These are phyloP conservation scores for Leccinum proximum DNA, from an alignment of 1,284 basidiomycete species.

Conservation along the genomic window DNA sequence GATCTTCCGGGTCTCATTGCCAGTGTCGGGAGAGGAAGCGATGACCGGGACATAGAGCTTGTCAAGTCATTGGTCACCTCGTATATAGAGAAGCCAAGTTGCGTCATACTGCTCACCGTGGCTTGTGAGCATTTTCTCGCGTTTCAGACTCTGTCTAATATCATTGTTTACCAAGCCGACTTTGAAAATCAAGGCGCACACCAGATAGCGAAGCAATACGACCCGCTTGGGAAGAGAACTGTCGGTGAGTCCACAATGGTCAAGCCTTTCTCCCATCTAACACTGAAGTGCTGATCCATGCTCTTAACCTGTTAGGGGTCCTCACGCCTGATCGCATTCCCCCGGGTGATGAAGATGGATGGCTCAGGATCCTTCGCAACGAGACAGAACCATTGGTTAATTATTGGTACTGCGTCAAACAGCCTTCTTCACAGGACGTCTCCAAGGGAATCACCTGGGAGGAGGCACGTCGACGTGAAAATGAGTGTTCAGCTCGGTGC, in stretches of 20 bases:
- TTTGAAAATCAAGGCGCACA: conserved; percentile 72
- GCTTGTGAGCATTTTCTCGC: conserved; percentile 49
- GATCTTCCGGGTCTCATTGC: conserved; percentile 59
- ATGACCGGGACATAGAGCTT: conserved; percentile 54
- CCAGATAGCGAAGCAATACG: conserved; percentile 51
- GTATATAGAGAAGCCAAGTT: conserved; percentile 62
- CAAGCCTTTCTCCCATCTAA: background rate
- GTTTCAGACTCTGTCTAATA: background rate
- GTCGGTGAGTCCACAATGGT: conserved; percentile 47
- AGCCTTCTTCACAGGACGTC: conserved; percentile 57
- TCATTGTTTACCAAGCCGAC: conserved; percentile 45
- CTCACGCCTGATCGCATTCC: conserved; percentile 76
- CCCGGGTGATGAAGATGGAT: conserved; percentile 53
- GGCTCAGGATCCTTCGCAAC: conserved; percentile 58
- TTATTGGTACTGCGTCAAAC: conserved; percentile 76
- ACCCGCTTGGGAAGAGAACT: conserved; percentile 60
- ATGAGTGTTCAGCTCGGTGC: conserved; percentile 56
- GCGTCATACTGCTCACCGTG: conserved; percentile 67
- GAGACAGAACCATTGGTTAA: conserved; percentile 54
- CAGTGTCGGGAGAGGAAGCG: conserved; percentile 48
- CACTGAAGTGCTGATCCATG: background rate
- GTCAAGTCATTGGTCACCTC: conserved; percentile 55
- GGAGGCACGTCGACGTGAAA: conserved; percentile 58
- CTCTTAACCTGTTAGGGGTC: conserved; percentile 47
- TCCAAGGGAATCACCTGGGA: conserved; percentile 53